Conservation (phyloP, 176 grass and related monocot species). For the Eleusine coracana region DNA sequence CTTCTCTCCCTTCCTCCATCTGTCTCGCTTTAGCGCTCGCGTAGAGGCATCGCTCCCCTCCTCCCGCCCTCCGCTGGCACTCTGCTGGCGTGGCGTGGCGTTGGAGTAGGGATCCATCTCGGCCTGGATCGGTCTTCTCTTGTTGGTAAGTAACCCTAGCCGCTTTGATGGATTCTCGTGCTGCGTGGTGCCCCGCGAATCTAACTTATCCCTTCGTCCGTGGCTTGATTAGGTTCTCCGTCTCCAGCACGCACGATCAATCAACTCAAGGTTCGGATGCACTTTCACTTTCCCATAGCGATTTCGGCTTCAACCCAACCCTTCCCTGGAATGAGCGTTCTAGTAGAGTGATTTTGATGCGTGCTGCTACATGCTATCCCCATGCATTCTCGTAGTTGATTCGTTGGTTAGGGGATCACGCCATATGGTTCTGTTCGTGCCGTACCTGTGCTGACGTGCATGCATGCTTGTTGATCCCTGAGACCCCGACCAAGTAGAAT, state of each 20-base stretch:
- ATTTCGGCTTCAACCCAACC: not conserved
- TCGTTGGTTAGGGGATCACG: not conserved
- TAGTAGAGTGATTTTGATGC: not conserved
- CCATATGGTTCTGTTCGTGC: not conserved
- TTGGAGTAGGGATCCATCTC: not conserved
- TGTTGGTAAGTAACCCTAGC: not conserved
- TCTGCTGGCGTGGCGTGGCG: not conserved
- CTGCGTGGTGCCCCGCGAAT: not conserved
- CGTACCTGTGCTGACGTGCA: conserved; percentile 9
- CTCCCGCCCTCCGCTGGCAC: not conserved
- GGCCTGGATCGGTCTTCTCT: not conserved
- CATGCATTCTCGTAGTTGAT: not conserved
- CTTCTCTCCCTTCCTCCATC: not conserved
- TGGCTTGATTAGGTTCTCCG: not conserved
- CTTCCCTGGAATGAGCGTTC: not conserved
- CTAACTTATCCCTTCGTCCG: not conserved
- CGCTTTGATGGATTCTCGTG: not conserved
- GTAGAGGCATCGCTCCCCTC: not conserved
- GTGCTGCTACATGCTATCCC: not conserved
- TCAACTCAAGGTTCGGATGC: not conserved
- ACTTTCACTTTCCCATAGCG: not conserved
- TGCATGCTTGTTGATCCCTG: not conserved
- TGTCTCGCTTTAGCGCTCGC: not conserved
- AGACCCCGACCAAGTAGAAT: not conserved
- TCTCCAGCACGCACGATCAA: not conserved